Conservation (phyloP, 2,329 filamentous ascomycete species). For the Alternaria longipes region DNA sequence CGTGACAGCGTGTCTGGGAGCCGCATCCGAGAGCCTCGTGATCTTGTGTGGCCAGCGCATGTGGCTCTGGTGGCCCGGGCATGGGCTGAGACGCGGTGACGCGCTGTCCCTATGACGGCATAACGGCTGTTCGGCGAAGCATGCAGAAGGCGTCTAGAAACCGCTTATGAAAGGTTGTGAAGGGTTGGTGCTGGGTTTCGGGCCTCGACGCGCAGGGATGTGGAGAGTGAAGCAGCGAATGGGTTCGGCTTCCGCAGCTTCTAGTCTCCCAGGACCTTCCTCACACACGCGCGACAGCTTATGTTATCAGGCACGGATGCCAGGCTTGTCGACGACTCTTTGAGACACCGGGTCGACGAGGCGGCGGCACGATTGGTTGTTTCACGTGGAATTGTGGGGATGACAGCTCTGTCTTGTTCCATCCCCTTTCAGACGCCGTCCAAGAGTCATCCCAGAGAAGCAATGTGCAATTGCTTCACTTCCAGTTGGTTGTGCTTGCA, state of each 20-base stretch:
- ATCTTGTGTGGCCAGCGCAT: slow-evolving; percentile 35
- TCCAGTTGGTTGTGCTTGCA: slow-evolving; percentile 35
- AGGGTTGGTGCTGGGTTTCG: slow-evolving; percentile 33
- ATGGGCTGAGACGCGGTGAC: slow-evolving; percentile 28
- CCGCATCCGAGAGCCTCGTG: slow-evolving; percentile 29
- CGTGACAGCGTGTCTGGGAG: slow-evolving; percentile 36
- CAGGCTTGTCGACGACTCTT: slow-evolving; percentile 33
- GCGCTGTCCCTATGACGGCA: slow-evolving; percentile 28
- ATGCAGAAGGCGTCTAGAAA: slow-evolving; percentile 37
- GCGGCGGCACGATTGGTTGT: slow-evolving; percentile 41
- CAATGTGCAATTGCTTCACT: slow-evolving; percentile 45
- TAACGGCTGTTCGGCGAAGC: slow-evolving; percentile 26
- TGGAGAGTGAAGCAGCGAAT: slow-evolving; percentile 37
- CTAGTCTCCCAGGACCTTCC: slow-evolving; percentile 23
- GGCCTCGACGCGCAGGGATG: slow-evolving; percentile 25
- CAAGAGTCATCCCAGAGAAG: slow-evolving; percentile 36
- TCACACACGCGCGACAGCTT: slow-evolving; percentile 28
- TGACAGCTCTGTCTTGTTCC: slow-evolving; percentile 32
- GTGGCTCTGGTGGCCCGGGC: slow-evolving; percentile 26
- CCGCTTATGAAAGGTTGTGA: slow-evolving; percentile 9
- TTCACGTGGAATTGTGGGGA: slow-evolving; percentile 32
- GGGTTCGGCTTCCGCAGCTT: slow-evolving; percentile 20
- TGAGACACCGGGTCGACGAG: slow-evolving; percentile 45
- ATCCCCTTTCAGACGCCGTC: slow-evolving; percentile 43
- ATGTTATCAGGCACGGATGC: slow-evolving; percentile 36